phyloP scores from a whole-genome alignment of 148 eudicot species.

The Gaultheria prostrata region DNA sequence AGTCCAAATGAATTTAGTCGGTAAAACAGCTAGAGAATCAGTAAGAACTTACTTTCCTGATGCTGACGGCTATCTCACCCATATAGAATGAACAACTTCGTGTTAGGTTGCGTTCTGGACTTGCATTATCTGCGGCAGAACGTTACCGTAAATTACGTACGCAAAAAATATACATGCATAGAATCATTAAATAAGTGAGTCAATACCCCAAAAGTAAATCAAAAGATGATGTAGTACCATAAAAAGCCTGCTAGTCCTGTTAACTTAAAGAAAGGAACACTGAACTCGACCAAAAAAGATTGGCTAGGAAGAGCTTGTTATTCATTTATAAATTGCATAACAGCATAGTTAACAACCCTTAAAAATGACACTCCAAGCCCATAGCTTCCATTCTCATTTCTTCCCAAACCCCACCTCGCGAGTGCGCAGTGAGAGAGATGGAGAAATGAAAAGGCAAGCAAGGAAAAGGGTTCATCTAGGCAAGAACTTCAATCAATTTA shows the following conservation, averaged over 20 bases:
- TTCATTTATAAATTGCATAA: no score
- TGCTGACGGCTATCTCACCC: slow-evolving; percentile 91
- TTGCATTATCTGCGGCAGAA: slow-evolving; percentile 61
- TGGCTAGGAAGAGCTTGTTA: neutral
- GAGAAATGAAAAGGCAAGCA: no score
- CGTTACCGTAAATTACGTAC: slow-evolving; percentile 12
- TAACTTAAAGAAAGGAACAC: neutral
- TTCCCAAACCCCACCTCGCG: neutral
- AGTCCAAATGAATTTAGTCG: neutral
- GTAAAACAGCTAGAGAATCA: neutral
- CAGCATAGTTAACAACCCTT: neutral
- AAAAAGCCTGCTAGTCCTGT: neutral
- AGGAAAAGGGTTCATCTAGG: neutral
- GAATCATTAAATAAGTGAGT: neutral
- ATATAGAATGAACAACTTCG: slow-evolving; percentile 73
- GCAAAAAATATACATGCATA: neutral
- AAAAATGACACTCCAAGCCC: neutral
- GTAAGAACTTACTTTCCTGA: slow-evolving; percentile 59
- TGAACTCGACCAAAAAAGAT: neutral
- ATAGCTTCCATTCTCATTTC: neutral
- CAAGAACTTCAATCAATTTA: neutral
- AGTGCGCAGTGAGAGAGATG: neutral
- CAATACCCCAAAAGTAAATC: neutral
- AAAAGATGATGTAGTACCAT: neutral
- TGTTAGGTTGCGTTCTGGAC: slow-evolving; percentile 84